phyloP scores from a whole-genome alignment of 495 filamentous ascomycete genomes.

The Clohesyomyces aquaticus region DNA sequence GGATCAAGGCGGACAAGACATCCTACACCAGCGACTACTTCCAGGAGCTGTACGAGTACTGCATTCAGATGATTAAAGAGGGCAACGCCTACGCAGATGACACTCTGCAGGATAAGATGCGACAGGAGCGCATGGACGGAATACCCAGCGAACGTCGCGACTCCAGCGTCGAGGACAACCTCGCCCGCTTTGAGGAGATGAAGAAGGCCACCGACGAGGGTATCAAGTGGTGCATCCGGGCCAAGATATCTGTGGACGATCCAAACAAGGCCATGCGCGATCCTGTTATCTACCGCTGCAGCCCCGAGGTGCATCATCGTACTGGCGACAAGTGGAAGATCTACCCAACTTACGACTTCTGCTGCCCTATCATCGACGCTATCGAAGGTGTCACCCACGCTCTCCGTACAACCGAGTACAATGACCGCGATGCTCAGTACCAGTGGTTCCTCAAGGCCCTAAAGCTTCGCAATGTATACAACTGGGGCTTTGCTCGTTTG shows the following conservation, averaged over 20 bases:
- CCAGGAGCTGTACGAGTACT: conserved; percentile 79
- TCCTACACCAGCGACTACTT: conserved; percentile 92
- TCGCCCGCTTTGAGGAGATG: conserved; percentile 86
- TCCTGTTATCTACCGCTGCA: conserved; percentile 94
- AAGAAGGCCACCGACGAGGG: conserved; percentile 78
- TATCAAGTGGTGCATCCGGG: conserved; percentile 79
- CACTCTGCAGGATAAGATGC: conserved; percentile 85
- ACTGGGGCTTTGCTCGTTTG: conserved; percentile 98
- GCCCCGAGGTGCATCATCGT: conserved; percentile 78
- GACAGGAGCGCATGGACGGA: conserved; percentile 74
- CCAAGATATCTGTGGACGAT: conserved; percentile 82
- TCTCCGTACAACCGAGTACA: conserved; percentile 93
- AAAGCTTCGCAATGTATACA: conserved; percentile 82
- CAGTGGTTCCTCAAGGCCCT: conserved; percentile 91
- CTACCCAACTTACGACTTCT: conserved; percentile 96
- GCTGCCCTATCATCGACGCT: conserved; percentile 87
- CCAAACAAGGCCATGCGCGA: conserved; percentile 87
- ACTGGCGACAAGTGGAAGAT: conserved; percentile 90
- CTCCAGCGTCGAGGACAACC: conserved; percentile 75
- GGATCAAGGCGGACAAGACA: conserved; percentile 76
- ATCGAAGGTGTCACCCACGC: conserved; percentile 94
- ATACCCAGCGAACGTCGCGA: conserved; percentile 76
- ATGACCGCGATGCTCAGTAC: conserved; percentile 96
- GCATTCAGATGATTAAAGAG: conserved; percentile 75
- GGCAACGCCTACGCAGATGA: conserved; percentile 91